Percentiles rank a stretch among this genome's conserved stretches.
phyloP scores from a whole-genome alignment of 75 land plant genomes.

The Selaginella moellendorffii region DNA sequence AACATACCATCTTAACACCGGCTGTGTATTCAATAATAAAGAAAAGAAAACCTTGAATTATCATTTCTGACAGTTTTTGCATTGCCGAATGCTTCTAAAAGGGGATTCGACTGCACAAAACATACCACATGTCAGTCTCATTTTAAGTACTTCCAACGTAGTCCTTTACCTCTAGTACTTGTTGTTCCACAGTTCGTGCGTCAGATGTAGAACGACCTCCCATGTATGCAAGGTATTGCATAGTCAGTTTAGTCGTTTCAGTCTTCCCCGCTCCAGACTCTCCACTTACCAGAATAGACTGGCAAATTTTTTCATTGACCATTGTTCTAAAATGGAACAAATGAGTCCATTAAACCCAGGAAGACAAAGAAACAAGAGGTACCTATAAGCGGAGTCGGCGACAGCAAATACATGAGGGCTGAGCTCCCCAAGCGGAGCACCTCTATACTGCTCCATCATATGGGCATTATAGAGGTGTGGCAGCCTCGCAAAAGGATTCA shows the following conservation, averaged over 20 bases:
- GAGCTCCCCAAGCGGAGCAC: conserved; percentile 70
- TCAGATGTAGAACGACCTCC: conserved; percentile 71
- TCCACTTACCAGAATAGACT: conserved; percentile 2
- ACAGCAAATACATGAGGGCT: conserved; percentile 90
- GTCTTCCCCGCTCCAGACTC: conserved; percentile 4
- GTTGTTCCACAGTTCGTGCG: conserved; percentile 76
- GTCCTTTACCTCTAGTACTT: conserved; percentile 72
- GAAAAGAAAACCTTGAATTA: not conserved
- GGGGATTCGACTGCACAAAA: not conserved
- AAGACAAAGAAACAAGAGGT: not conserved
- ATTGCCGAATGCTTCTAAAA: conserved; percentile 1
- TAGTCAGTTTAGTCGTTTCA: not conserved
- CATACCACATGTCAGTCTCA: too few relatives aligned
- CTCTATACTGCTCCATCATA: conserved; percentile 96
- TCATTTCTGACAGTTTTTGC: not conserved
- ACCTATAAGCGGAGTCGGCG: conserved; percentile 86
- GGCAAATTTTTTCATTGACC: not conserved
- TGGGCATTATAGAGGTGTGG: conserved; percentile 78
- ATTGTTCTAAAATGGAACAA: not conserved
- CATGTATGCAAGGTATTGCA: conserved; percentile 35
- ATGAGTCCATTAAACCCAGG: too few relatives aligned
- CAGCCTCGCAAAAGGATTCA: conserved; percentile 72
- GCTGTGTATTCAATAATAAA: too few relatives aligned
- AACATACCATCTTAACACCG: not conserved
- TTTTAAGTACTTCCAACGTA: not conserved